phyloP scores from a whole-genome alignment of 176 grass and related monocot species.

The maize (Zea mays) region Zm-B73-REFERENCE-NAM-5.0 NC_050101.1:171899001-171899500 shows the following conservation, averaged over 20 bases:
- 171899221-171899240: conserved; percentile 94
- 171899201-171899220: conserved; percentile 83
- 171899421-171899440: too few relatives aligned
- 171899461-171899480: background rate
- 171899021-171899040: background rate
- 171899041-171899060: background rate
- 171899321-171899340: too few relatives aligned
- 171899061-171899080: conserved; percentile 41
- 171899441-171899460: too few relatives aligned
- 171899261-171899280: background rate
- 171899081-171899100: conserved; percentile 90
- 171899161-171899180: conserved; percentile 92
- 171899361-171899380: too few relatives aligned
- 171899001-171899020: background rate
- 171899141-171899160: conserved; percentile 78
- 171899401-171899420: too few relatives aligned
- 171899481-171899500: conserved; percentile 37
- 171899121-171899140: conserved; percentile 88
- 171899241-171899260: conserved; percentile 71
- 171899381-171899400: too few relatives aligned
- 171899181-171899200: conserved; percentile 88
- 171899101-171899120: conserved; percentile 86
- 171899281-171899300: background rate
- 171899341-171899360: too few relatives aligned
- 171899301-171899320: too few relatives aligned